Evolutionary conservation across 768 basidiomycete genomes (phyloP).

Genomic region (Phylloporus scabripes): DNA sequence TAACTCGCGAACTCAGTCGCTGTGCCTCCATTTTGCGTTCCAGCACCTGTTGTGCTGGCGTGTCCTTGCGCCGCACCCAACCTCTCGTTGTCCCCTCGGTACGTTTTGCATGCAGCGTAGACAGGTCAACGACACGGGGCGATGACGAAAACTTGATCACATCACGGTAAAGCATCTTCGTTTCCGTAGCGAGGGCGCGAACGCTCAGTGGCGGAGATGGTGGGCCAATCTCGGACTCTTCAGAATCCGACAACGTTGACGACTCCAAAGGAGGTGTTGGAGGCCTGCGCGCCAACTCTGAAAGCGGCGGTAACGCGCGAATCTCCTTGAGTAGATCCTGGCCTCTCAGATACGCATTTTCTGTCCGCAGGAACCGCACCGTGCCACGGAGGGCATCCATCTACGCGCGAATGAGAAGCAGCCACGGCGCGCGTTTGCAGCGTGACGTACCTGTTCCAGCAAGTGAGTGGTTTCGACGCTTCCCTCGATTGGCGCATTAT

Average conservation of each 20-base stretch:
- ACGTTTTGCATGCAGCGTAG: conserved; percentile 49
- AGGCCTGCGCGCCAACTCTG: conserved; percentile 40
- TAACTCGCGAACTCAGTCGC: conserved; percentile 60
- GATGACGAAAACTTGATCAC: conserved; percentile 81
- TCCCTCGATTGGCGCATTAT: conserved; percentile 65
- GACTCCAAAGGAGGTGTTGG: conserved; percentile 66
- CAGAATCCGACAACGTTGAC: conserved; percentile 61
- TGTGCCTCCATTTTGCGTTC: conserved; percentile 76
- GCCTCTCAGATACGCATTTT: conserved; percentile 91
- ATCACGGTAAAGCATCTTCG: conserved; percentile 83
- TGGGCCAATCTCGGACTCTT: conserved; percentile 52
- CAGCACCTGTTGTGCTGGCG: conserved; percentile 75
- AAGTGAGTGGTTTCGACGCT: conserved; percentile 85
- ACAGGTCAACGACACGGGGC: conserved; percentile 82
- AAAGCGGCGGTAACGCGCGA: conserved; percentile 63
- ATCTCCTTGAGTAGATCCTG: conserved; percentile 86
- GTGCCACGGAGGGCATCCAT: conserved; percentile 89
- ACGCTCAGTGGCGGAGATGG: conserved; percentile 45
- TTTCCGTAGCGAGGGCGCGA: conserved; percentile 71
- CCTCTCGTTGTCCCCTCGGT: conserved; percentile 43
- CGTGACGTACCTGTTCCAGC: conserved; percentile 66
- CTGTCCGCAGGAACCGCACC: conserved; percentile 85
- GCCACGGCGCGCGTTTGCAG: not conserved
- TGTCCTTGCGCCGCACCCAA: conserved; percentile 80
- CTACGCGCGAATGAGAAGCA: conserved; percentile 34